These are phyloP conservation scores for Ramichloridium luteum DNA, from an alignment of 2,329 filamentous ascomycete species.

Conservation along the genomic window DNA sequence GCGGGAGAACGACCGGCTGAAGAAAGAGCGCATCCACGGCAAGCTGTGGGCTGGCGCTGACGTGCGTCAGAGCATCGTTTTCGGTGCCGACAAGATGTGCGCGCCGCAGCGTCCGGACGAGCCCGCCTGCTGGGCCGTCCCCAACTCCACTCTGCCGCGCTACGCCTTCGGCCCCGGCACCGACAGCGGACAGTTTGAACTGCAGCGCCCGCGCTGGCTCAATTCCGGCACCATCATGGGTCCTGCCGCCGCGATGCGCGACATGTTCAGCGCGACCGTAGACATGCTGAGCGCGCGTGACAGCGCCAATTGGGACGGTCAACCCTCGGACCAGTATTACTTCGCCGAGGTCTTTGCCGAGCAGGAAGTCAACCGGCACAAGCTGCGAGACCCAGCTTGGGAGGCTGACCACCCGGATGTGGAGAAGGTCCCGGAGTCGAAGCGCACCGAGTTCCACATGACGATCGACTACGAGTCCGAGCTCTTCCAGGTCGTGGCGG, in stretches of 20 bases:
- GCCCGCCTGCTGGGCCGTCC: slow-evolving; percentile 21
- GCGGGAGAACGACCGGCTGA: slow-evolving; percentile 38
- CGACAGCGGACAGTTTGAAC: slow-evolving; percentile 21
- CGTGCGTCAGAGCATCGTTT: slow-evolving; percentile 18
- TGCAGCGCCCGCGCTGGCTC: slow-evolving; percentile 33
- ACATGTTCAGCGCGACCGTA: slow-evolving; percentile 26
- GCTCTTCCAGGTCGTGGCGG: slow-evolving; percentile 15
- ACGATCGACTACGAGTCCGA: slow-evolving; percentile 16
- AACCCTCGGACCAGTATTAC: slow-evolving; percentile 32
- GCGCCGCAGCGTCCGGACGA: slow-evolving; percentile 17
- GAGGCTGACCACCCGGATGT: slow-evolving; percentile 5
- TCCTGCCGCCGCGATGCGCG: slow-evolving; percentile 17
- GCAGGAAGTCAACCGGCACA: slow-evolving; percentile 35
- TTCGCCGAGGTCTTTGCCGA: slow-evolving; percentile 41
- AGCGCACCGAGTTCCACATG: slow-evolving; percentile 15
- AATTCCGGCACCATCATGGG: slow-evolving; percentile 34
- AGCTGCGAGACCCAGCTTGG: slow-evolving; percentile 6
- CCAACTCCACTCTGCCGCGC: slow-evolving; percentile 14
- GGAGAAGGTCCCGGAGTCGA: slow-evolving; percentile 8
- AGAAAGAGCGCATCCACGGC: slow-evolving; percentile 11
- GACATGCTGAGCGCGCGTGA: slow-evolving; percentile 10
- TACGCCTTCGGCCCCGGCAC: slow-evolving; percentile 24
- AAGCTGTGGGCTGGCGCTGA: slow-evolving; percentile 7
- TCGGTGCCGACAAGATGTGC: slow-evolving; percentile 22
- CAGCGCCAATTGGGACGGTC: slow-evolving; percentile 12